Evolutionary conservation across 2,329 filamentous ascomycete species (phyloP).

Genomic region (Falciphora oryzae): DNA sequence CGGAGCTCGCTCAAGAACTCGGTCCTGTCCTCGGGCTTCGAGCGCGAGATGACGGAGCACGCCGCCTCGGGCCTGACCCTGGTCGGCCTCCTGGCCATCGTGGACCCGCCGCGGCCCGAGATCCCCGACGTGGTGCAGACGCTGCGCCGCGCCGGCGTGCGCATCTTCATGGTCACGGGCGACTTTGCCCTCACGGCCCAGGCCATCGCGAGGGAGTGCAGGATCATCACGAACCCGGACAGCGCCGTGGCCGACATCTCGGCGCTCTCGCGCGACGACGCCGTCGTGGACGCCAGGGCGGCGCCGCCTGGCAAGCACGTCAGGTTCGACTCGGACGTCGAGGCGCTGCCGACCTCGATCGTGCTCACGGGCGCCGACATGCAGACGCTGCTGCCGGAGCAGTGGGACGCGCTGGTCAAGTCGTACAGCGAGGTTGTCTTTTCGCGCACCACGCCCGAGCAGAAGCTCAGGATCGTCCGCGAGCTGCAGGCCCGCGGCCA

Average conservation of each 20-base stretch:
- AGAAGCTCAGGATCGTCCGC: constrained; percentile 74
- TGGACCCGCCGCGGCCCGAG: constrained; percentile 71
- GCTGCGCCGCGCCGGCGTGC: constrained; percentile 62
- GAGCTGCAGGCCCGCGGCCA: constrained; percentile 60
- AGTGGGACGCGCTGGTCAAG: constrained; percentile 60
- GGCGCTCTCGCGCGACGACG: constrained; percentile 34
- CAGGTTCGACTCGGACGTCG: constrained; percentile 16
- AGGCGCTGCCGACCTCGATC: constrained; percentile 35
- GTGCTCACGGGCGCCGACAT: constrained; percentile 63
- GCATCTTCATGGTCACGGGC: constrained; percentile 78
- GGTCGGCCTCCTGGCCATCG: constrained; percentile 69
- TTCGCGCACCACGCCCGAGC: constrained; percentile 69
- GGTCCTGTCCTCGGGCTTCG: constrained; percentile 43
- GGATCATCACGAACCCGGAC: constrained; percentile 55
- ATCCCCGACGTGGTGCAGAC: constrained; percentile 62
- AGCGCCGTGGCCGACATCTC: constrained; percentile 46
- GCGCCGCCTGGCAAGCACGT: constrained; percentile 11
- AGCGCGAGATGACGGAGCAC: constrained; percentile 51
- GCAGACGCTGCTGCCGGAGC: constrained; percentile 55
- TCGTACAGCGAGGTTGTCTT: constrained; percentile 70
- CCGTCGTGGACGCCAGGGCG: constrained; percentile 12
- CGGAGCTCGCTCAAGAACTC: constrained; percentile 31
- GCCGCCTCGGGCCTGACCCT: constrained; percentile 56
- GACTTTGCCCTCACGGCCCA: constrained; percentile 71
- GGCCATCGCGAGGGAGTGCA: constrained; percentile 66